phyloP scores from a whole-genome alignment of 2,329 filamentous ascomycete genomes.

The Pestalotiopsis sp. region DNA sequence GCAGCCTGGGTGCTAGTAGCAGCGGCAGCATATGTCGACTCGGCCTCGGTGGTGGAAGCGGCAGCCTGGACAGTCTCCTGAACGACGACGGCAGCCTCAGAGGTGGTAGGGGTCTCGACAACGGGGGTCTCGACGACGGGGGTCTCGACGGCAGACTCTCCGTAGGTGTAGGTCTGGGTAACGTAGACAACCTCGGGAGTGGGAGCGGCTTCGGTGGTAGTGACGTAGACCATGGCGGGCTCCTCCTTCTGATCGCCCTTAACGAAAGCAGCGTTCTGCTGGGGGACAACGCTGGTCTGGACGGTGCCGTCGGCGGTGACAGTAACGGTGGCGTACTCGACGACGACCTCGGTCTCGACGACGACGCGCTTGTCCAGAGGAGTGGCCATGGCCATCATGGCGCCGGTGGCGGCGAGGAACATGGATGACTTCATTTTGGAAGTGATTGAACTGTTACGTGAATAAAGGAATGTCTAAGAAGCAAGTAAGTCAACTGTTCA shows the following conservation, averaged over 20 bases:
- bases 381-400: slow-evolving; percentile 32
- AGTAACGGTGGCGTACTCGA: slow-evolving; percentile 33
- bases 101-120: background rate
- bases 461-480: slow-evolving; percentile 14
- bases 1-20: slow-evolving; percentile 1
- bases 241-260: slow-evolving; percentile 14
- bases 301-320: slow-evolving; percentile 32
- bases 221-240: background rate
- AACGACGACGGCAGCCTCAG: background rate
- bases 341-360: slow-evolving; percentile 32
- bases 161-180: slow-evolving; percentile 3
- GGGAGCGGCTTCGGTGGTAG: slow-evolving; percentile 14
- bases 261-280: slow-evolving; percentile 14
- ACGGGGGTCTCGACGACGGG: background rate
- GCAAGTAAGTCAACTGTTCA: background rate
- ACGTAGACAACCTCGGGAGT: slow-evolving; percentile 10
- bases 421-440: slow-evolving; percentile 42
- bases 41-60: slow-evolving; percentile 13
- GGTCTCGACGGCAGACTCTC: slow-evolving; percentile 5
- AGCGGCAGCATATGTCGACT: background rate
- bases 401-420: slow-evolving; percentile 34
- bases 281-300: slow-evolving; percentile 12
- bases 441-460: background rate
- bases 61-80: slow-evolving; percentile 6
- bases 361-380: slow-evolving; percentile 34